These are phyloP conservation scores for Phytomonas serpens DNA, from an alignment of 208 protist species.

Conservation along the genomic window DNA sequence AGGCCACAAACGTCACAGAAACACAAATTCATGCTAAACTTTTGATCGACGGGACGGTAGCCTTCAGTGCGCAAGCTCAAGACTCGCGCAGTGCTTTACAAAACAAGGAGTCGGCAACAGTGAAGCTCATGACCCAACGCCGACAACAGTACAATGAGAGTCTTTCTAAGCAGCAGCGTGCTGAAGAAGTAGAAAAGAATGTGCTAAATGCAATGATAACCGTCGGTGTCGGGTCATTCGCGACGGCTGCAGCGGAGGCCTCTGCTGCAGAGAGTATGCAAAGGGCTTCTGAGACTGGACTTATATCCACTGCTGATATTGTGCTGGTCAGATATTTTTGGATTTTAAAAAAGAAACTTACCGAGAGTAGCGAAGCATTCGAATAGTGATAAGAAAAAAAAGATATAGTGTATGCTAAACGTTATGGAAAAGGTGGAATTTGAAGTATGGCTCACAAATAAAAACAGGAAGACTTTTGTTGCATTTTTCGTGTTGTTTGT, in stretches of 20 bases:
- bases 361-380: background rate
- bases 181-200: conserved; percentile 30
- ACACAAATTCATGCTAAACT: conserved; percentile 84
- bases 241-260: conserved; percentile 11
- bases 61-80: conserved; percentile 71
- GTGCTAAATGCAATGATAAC: conserved; percentile 19
- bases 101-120: conserved; percentile 67
- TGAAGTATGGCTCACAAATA: background rate
- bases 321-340: conserved; percentile 14
- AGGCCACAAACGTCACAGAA: conserved; percentile 82
- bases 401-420: background rate
- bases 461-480: background rate
- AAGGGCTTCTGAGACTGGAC: conserved; percentile 13
- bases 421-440: background rate
- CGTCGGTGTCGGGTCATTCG: conserved; percentile 14
- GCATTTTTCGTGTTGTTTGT: background rate
- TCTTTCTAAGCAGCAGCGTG: conserved; percentile 37
- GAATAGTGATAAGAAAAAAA: background rate
- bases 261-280: conserved; percentile 13
- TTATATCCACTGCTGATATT: conserved; percentile 16
- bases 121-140: conserved; percentile 44
- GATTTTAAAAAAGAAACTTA: background rate
- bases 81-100: conserved; percentile 77
- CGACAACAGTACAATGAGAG: conserved; percentile 70
- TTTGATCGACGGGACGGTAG: conserved; percentile 52